Evolutionary conservation across 202 grass and related monocot genomes (phyloP), one percentile per base, ranked within the genome.

Genomic region (Brachypodium distachyon): DNA sequence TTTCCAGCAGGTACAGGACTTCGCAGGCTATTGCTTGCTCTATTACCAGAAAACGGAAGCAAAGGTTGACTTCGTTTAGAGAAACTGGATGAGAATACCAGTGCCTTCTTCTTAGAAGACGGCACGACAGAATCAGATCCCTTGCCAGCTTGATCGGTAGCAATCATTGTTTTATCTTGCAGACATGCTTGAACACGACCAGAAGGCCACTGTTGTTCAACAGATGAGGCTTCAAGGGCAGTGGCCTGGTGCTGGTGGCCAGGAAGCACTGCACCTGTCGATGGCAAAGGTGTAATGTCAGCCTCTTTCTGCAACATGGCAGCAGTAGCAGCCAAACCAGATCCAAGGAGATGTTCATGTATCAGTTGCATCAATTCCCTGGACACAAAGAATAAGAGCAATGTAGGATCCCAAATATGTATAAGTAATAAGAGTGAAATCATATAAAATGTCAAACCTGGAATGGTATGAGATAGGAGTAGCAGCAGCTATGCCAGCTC

Each of bases 381-480:
- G 78, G 47, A 88, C 28, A 77, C 43, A 61, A 4, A 46, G 13
- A 48, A 58, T 31, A 28, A 21, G 63, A 70, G 25, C 26, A n/a
- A 72, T 32, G 28, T 60, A 56, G 31, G 44, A 78, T 76, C 53
- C 7, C 32, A 85, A 67, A 75, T 44, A 55, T 73, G 13, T 64
- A 21, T 12, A 83, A 53, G 22, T 70, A 89, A 79, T 17, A 65
- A 38, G 27, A 82, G 41, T 10, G 12, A 51, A 74, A 73, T 21
- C 33, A 76, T 9, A 44, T 11, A 80, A 16, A 55, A 57, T 57
- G 64, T 29, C 62, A 79, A 86, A 97, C 94, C 94, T 98, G 21
- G 96, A 98, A 62, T 98, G 91, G 73, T 98, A 98, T 17, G 91
- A 89, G 67, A 98, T 90, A 60, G 91, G 96, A 83, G 96, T 98